Evolutionary conservation across 768 basidiomycete genomes (phyloP), one percentile per base, ranked within the genome.

Genomic region (Lentinula guzmanii): DNA sequence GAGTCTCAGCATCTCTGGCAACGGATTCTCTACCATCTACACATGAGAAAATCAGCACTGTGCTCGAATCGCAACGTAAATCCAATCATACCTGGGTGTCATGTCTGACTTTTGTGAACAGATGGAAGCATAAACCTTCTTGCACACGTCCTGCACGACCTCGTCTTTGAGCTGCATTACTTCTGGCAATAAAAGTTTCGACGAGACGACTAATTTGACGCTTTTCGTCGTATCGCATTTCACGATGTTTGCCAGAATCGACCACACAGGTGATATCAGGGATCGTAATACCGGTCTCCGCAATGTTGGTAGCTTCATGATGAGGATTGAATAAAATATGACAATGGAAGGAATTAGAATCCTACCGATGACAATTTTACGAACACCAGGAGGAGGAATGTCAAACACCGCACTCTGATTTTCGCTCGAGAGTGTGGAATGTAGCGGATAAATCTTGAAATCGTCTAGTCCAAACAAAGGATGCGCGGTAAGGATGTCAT

Each of bases 191-290:
- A 68, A 89, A 98, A 0, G 92, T 93, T 72, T 98, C 95, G 6
- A 95, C 83, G 31, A 99, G 75, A 24, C 94, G 85, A 61, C 93
- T 96, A 63, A 97, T 86, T 69, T 98, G 96, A 13, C 97, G 85
- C 74, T 98, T 98, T 76, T 99, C 96, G 69, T 99, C 95, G 68
- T 95, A 98, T 88, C 89, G 85, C 89, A 97, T 97, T 76, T 97
- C 95, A 65, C 93, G 82, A 70, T 97, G 94, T 68, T 91, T 94
- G 52, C 95, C 95, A 0, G 87, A 85, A 69, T 99, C 96, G 62
- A 98, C 93, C 24, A 98, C 96, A 65, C 93, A 95, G 8, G 95
- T 96, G 62, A 97, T 91, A 67, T 99, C 97, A 5, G 96, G 96
- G 60, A 99, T 99, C 1, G 97, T 99, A 59, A 99, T 92, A 66